phyloP scores from a whole-genome alignment of 129 eudicot species.

The Helianthus annuus region HanXRQr2.0-SUNRISE NC_035436.2:151878211-151878710 shows the following conservation, averaged over 20 bases:
- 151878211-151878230: not conserved
- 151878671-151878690: constrained; percentile 69
- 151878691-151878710: constrained; percentile 59
- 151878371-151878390: constrained; percentile 44
- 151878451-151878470: constrained; percentile 25
- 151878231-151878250: not conserved
- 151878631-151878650: constrained; percentile 50
- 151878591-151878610: constrained; percentile 40
- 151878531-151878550: constrained; percentile 63
- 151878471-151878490: constrained; percentile 22
- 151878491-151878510: constrained; percentile 40
- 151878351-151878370: constrained; percentile 33
- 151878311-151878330: not conserved
- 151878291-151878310: not conserved
- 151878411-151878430: constrained; percentile 32
- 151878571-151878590: constrained; percentile 29
- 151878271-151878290: constrained; percentile 11
- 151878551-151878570: constrained; percentile 34
- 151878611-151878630: constrained; percentile 91
- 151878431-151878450: constrained; percentile 22
- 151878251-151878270: constrained; percentile 20
- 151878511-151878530: constrained; percentile 50
- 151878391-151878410: constrained; percentile 30
- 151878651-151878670: constrained; percentile 62
- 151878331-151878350: constrained; percentile 33